Percentiles rank a stretch among this genome's conserved stretches.
Conservation (phyloP, 768 basidiomycete genomes). For the Russula ochroleuca region DNA sequence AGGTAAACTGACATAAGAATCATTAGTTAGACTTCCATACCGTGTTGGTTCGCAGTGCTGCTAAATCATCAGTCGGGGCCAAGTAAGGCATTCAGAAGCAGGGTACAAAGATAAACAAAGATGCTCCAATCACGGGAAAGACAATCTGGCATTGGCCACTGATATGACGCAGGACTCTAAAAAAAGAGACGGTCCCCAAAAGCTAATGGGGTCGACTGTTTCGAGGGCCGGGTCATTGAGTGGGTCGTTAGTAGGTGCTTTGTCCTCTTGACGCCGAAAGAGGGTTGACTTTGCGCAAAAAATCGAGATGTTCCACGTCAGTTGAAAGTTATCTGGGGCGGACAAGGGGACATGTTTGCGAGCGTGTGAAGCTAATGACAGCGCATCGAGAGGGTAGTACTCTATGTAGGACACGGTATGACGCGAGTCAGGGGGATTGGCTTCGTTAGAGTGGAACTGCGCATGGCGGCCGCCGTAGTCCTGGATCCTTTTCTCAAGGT, state of each 20-base stretch:
- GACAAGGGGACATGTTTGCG: not conserved
- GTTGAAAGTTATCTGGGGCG: not conserved
- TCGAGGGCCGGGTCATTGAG: not conserved
- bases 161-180: not conserved
- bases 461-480: not conserved
- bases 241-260: not conserved
- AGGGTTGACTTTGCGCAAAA: not conserved
- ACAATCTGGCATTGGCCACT: not conserved
- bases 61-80: not conserved
- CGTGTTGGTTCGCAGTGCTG: not conserved
- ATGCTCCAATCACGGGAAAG: slow-evolving; percentile 7
- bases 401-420: slow-evolving; percentile 10
- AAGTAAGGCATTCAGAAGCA: slow-evolving; percentile 2
- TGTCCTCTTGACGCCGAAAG: not conserved
- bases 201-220: not conserved
- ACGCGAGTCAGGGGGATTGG: slow-evolving; percentile 6
- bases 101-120: slow-evolving; percentile 1
- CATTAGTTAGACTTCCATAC: slow-evolving; percentile 4
- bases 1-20: slow-evolving; percentile 5
- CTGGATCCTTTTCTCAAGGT: slow-evolving; percentile 2
- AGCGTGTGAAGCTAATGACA: slow-evolving; percentile 1
- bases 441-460: not conserved
- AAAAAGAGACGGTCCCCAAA: not conserved
- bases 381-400: not conserved
- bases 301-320: not conserved